Base-by-base conservation (phyloP, 2,329 filamentous ascomycete genomes). In the Botryotinia convoluta region DNA sequence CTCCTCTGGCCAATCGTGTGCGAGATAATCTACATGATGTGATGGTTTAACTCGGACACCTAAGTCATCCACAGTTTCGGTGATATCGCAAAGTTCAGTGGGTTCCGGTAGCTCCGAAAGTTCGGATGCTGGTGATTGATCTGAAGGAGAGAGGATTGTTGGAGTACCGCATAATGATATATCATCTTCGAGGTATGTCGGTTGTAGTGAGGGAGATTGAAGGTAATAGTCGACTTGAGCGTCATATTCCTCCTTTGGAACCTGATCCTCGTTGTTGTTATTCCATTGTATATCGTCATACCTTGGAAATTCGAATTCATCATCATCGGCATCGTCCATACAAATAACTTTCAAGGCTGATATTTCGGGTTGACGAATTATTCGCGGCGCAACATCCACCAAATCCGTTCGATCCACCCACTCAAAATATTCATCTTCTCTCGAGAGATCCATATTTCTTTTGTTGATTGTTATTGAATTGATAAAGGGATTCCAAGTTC, bases 1-100 rank as follows among this genome's bases (percentile, higher is more conserved):
- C 83, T 98, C 95, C 83, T 98, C 95, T 75, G 89, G 90, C 96
- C 96, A 99, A 76, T 97, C 91, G 81, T 98, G 93, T 29, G 95
- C 97, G 54, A 98, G 87, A 81, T 98, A 99, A 84, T 99, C 98
- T 74, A 99, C 84, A 74, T 98, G 95, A 72, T 93, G 88, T 26
- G 94, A 90, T 2, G 90, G 91, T 77, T 83, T 78, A 85, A 89
- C 78, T 86, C 89, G 62, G 85, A 44, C 39, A 88, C 70, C 86
- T 83, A 80, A 86, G 87, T 45, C 90, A 88, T 61, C 87, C 84
- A 82, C 86, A 81, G 74, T 72, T 61, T 68, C 62, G 45, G 70
- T 72, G 37, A 72, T 48, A 22, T 72, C 61, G 26, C 70, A 72
- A 37, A 51, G 62, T 26, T 68, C 70, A 18, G 14, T 32, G 18